Evolutionary conservation across 805 yeast genomes (phyloP).

Genomic region (Pichia heedii): DNA sequence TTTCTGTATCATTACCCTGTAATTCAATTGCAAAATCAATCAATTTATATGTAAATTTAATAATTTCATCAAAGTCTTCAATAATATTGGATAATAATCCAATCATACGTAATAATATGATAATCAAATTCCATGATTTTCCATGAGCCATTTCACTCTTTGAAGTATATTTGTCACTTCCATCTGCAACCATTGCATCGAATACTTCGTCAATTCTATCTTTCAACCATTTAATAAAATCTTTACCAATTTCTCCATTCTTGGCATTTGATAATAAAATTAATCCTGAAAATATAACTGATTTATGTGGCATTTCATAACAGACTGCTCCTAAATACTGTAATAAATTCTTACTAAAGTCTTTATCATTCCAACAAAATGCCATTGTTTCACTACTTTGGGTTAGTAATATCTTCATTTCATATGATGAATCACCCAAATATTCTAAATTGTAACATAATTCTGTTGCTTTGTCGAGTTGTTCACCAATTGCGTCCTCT

Average conservation of each 20-base stretch:
- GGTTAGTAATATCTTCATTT: slow-evolving; percentile 35
- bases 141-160: slow-evolving; percentile 3
- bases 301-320: slow-evolving; percentile 87
- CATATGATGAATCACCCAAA: slow-evolving; percentile 42
- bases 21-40: slow-evolving; percentile 48
- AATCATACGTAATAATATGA: slow-evolving; percentile 61
- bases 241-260: slow-evolving; percentile 57
- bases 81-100: slow-evolving; percentile 59
- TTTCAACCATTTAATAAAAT: slow-evolving; percentile 61
- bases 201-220: slow-evolving; percentile 50
- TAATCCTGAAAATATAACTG: slow-evolving; percentile 60
- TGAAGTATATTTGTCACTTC: slow-evolving; percentile 7
- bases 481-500: slow-evolving; percentile 4
- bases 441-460: slow-evolving; percentile 36
- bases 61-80: slow-evolving; percentile 28
- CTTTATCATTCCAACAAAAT: slow-evolving; percentile 42
- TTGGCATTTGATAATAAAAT: slow-evolving; percentile 57
- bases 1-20: slow-evolving; percentile 31
- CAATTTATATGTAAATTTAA: slow-evolving; percentile 42
- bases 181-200: slow-evolving; percentile 8
- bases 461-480: slow-evolving; percentile 34
- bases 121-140: slow-evolving; percentile 52
- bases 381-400: slow-evolving; percentile 43
- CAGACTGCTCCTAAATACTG: slow-evolving; percentile 60
- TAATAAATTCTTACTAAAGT: slow-evolving; percentile 49